A percentile compares a stretch with the other conserved stretches of the same genome.
Evolutionary conservation across 352 stramenopile species (phyloP).

Genomic region (Phytophthora pinifolia): DNA sequence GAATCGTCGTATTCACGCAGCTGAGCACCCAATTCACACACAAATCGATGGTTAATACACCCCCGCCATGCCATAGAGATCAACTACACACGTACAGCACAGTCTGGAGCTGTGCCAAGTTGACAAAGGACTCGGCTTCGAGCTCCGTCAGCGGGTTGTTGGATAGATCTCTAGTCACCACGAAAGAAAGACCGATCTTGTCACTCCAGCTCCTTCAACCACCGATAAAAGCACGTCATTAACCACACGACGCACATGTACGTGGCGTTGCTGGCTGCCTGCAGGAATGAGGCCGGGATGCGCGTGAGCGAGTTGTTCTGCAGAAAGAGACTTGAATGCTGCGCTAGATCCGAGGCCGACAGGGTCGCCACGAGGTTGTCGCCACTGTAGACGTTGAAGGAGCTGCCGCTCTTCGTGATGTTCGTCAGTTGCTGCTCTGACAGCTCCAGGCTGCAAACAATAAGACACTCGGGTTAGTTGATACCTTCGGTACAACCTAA

Average conservation of each 20-base stretch:
- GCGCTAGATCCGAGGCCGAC: slow-evolving; percentile 24
- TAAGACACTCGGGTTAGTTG: background rate
- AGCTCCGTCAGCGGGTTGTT: slow-evolving; percentile 59
- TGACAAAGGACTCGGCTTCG: slow-evolving; percentile 46
- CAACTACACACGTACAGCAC: slow-evolving; percentile 36
- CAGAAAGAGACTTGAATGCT: slow-evolving; percentile 39
- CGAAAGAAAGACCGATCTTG: background rate
- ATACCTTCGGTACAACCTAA: slow-evolving; percentile 4
- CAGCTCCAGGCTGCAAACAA: slow-evolving; percentile 39
- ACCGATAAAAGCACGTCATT: background rate
- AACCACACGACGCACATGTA: slow-evolving; percentile 33
- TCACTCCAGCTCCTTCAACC: background rate
- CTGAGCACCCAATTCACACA: slow-evolving; percentile 18
- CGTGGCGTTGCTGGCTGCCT: slow-evolving; percentile 36
- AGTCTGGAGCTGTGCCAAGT: slow-evolving; percentile 39
- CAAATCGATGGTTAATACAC: background rate
- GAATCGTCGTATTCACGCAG: slow-evolving; percentile 45
- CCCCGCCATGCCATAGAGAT: background rate
- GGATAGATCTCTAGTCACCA: slow-evolving; percentile 42
- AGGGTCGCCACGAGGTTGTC: slow-evolving; percentile 15
- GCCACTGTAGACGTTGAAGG: slow-evolving; percentile 38
- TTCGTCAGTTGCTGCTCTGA: slow-evolving; percentile 36
- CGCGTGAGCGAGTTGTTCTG: slow-evolving; percentile 51
- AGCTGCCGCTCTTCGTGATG: slow-evolving; percentile 24
- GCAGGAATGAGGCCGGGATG: slow-evolving; percentile 48